A percentile compares a stretch with the other conserved stretches of the same genome.
These are phyloP conservation scores for Evansstolkia leycettana DNA, from an alignment of 495 filamentous ascomycete species.

Conservation along the genomic window DNA sequence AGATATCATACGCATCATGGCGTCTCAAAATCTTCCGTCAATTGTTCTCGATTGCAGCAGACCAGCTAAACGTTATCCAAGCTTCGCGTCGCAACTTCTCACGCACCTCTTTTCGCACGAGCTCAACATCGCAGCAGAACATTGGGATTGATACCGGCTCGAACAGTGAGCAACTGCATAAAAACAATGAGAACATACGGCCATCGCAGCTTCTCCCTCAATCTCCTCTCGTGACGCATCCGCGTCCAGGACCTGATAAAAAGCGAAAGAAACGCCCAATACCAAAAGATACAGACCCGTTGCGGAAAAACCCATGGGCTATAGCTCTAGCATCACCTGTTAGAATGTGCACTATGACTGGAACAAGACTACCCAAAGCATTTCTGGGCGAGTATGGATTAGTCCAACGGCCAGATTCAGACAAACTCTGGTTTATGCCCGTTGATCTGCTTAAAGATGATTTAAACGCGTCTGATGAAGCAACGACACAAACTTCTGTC, in stretches of 20 bases:
- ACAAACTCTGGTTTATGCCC: conserved; percentile 48
- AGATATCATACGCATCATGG: conserved; percentile 22
- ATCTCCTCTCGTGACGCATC: conserved; percentile 21
- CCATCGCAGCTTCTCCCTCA: conserved; percentile 29
- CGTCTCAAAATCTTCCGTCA: conserved; percentile 19
- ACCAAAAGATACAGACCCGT: conserved; percentile 29
- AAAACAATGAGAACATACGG: conserved; percentile 3
- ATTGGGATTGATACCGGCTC: neutral
- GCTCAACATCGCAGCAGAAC: too few species aligned
- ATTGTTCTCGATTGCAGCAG: conserved; percentile 4
- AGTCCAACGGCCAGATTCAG: conserved; percentile 41
- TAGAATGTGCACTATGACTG: conserved; percentile 49
- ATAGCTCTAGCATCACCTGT: conserved; percentile 50
- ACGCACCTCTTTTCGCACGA: neutral
- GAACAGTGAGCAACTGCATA: neutral
- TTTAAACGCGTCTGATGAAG: conserved; percentile 1
- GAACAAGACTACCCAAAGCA: conserved; percentile 40
- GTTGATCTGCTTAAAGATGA: conserved; percentile 28
- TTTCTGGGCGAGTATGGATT: conserved; percentile 54
- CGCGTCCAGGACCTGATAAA: conserved; percentile 6
- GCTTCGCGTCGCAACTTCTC: neutral
- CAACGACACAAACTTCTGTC: neutral
- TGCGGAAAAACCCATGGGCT: conserved; percentile 33
- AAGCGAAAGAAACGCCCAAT: conserved; percentile 16
- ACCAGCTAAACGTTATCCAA: neutral